phyloP scores from a whole-genome alignment of 2,329 filamentous ascomycete species.

The Beauveria bassiana region DNA sequence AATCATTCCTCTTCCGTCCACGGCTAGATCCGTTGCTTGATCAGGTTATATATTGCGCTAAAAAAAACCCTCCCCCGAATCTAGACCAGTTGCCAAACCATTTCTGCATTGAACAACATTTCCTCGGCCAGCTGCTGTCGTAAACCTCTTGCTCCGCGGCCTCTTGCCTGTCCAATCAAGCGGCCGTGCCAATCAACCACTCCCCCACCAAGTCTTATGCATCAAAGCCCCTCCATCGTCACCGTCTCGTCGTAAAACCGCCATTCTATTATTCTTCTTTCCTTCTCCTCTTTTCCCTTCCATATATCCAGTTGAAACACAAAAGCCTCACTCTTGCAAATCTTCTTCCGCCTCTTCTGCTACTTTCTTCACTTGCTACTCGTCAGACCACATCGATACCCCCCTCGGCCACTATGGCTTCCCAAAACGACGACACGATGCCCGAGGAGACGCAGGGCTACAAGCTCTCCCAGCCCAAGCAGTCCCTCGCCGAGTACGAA shows the following conservation, averaged over 20 bases:
- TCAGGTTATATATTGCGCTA: neutral
- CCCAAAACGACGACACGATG: conserved; percentile 70
- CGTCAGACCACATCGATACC: conserved; percentile 18
- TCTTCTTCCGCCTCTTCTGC: neutral
- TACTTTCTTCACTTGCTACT: neutral
- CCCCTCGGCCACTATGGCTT: conserved; percentile 47
- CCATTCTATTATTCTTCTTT: conserved; percentile 11
- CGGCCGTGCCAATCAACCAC: neutral
- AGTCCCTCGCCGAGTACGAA: conserved; percentile 90
- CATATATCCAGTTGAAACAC: neutral
- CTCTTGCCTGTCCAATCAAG: conserved; percentile 8
- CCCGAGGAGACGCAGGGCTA: conserved; percentile 89
- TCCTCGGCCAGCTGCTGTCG: neutral
- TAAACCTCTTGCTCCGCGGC: neutral
- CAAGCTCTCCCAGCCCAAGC: conserved; percentile 95
- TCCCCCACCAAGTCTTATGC: conserved; percentile 11
- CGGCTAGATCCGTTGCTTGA: neutral
- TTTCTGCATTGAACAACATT: neutral
- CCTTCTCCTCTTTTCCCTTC: neutral
- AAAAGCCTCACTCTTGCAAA: neutral
- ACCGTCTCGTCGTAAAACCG: conserved; percentile 20
- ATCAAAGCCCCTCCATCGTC: conserved; percentile 25
- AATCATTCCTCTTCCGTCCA: neutral
- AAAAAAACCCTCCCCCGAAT: neutral
- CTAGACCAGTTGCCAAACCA: neutral